Percentiles rank a stretch among this genome's conserved stretches.
Conservation (phyloP, 306 rosid species). For the Argentina anserina region DNA sequence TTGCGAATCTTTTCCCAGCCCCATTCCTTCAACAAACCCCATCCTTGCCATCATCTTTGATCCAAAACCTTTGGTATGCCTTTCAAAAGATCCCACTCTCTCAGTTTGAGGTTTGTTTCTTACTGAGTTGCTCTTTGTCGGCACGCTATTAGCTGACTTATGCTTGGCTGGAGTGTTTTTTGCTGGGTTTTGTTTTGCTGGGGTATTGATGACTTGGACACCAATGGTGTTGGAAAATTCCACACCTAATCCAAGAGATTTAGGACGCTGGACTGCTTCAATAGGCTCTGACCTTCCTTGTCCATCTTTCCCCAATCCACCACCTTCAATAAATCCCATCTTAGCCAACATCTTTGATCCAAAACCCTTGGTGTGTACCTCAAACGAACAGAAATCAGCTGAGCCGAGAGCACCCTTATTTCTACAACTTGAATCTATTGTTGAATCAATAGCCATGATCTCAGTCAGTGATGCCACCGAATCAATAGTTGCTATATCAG, state of each 20-base stretch:
- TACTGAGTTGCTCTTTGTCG: slow-evolving; percentile 16
- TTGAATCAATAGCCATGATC: slow-evolving; percentile 24
- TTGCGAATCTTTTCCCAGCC: slow-evolving; percentile 75
- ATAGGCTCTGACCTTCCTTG: slow-evolving; percentile 78
- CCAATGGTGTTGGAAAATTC: slow-evolving; percentile 44
- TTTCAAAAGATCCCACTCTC: slow-evolving; percentile 62
- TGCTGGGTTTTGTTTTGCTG: slow-evolving; percentile 2
- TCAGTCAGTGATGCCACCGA: slow-evolving; percentile 45
- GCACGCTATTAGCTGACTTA: neutral
- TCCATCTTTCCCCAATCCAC: slow-evolving; percentile 81
- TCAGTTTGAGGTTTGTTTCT: slow-evolving; percentile 28
- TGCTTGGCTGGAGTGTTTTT: neutral
- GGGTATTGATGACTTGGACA: slow-evolving; percentile 15
- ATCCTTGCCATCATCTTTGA: slow-evolving; percentile 94
- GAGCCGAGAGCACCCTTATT: slow-evolving; percentile 32
- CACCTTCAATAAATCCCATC: slow-evolving; percentile 86
- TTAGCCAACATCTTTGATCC: slow-evolving; percentile 96
- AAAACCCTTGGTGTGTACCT: slow-evolving; percentile 87
- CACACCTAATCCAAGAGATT: slow-evolving; percentile 87
- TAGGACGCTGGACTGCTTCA: slow-evolving; percentile 79
- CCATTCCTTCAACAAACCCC: slow-evolving; percentile 88
- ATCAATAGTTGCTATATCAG: slow-evolving; percentile 32
- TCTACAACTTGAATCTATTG: slow-evolving; percentile 23
- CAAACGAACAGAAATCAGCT: slow-evolving; percentile 55
- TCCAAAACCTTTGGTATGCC: slow-evolving; percentile 85